Conservation (phyloP, 345 rosid species). For the Cochlearia excelsa region DNA sequence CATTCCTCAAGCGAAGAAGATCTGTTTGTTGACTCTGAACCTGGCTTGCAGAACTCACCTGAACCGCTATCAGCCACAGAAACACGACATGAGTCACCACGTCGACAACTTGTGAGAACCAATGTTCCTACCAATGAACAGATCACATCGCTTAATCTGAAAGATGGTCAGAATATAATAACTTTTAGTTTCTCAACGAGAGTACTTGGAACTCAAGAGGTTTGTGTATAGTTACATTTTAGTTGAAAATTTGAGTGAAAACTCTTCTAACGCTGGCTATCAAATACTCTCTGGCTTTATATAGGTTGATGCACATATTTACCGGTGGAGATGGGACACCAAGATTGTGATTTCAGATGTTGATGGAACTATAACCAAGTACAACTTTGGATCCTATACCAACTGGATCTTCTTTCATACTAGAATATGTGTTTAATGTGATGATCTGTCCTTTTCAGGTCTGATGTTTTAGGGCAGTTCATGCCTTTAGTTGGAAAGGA, state of each 20-base stretch:
- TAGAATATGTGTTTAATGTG: constrained; percentile 2
- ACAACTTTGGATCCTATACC: constrained; percentile 24
- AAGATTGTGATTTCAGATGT: constrained; percentile 91
- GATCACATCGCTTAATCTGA: constrained; percentile 79
- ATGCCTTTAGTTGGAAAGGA: constrained; percentile 98
- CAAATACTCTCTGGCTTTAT: constrained; percentile 18
- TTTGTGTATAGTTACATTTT: constrained; percentile 29
- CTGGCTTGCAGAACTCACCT: constrained; percentile 46
- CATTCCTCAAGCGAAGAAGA: constrained; percentile 63
- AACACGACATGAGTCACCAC: constrained; percentile 51
- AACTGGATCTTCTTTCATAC: background rate
- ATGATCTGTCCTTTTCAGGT: constrained; percentile 51
- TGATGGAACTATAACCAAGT: constrained; percentile 97
- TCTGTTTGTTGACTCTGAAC: constrained; percentile 70
- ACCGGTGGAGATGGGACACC: constrained; percentile 93
- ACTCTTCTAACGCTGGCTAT: constrained; percentile 17
- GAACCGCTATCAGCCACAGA: constrained; percentile 30
- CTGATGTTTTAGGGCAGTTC: constrained; percentile 93
- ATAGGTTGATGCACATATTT: constrained; percentile 90
- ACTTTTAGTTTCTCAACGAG: constrained; percentile 87
- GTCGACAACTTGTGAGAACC: constrained; percentile 65
- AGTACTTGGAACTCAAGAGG: constrained; percentile 91
- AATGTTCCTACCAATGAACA: constrained; percentile 84
- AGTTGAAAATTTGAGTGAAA: constrained; percentile 7
- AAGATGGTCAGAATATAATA: constrained; percentile 82